Conservation (phyloP, 345 rosid genomes). For the Arabis alpina region DNA sequence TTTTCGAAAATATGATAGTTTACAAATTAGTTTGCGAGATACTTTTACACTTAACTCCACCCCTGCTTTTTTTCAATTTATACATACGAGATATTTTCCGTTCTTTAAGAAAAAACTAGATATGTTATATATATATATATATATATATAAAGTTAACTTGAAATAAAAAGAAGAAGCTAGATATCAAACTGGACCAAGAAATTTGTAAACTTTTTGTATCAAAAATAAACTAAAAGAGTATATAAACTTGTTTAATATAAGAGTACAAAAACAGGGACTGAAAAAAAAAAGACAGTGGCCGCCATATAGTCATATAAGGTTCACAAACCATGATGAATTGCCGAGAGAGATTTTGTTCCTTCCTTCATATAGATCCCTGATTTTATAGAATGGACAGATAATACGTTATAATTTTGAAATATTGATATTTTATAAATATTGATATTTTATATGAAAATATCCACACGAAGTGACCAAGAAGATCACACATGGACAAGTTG, state of each 20-base stretch:
- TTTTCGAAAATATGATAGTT: too few relatives aligned
- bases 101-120: neutral
- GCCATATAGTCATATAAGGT: conserved; percentile 42
- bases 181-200: conserved; percentile 19
- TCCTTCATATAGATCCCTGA: conserved; percentile 32
- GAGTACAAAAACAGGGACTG: conserved; percentile 23
- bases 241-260: conserved; percentile 9
- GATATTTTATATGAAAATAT: conserved; percentile 20
- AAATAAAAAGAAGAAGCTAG: conserved; percentile 23
- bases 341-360: conserved; percentile 32
- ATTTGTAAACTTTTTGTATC: neutral
- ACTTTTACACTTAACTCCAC: neutral
- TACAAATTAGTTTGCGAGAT: too few relatives aligned
- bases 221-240: neutral
- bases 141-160: neutral
- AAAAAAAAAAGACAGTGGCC: conserved; percentile 28
- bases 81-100: neutral
- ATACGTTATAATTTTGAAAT: neutral
- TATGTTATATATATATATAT: neutral
- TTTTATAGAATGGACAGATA: conserved; percentile 28
- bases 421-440: neutral
- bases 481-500: conserved; percentile 44
- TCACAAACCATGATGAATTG: conserved; percentile 42
- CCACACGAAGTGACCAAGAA: conserved; percentile 30
- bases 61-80: neutral